Base-by-base conservation (phyloP, 148 eudicot species). In the Chenopodium suecicum region DNA sequence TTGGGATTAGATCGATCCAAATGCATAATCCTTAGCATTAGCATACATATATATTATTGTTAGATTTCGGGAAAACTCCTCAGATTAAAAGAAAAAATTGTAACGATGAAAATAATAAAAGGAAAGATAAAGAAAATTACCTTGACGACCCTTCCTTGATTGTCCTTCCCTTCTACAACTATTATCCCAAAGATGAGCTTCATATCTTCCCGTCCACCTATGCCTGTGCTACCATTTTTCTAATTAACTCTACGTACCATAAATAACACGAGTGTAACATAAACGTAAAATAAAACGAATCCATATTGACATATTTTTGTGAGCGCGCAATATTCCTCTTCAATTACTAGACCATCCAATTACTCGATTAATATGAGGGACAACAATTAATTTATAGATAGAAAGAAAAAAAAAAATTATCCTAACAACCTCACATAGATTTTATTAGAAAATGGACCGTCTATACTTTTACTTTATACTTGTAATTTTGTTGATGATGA, bases 81-180 rank as follows among this genome's bases (percentile, higher is more conserved):
- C 29, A 27, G 22, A 50, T 17, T 5, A n/a, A 17, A 48, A 67
- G 67, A 44, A 20, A 67, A 58, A 70, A 67, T 22, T 52, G 46
- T 71, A 41, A 37, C 2, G 4, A 7, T 1, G 65, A 9, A 22
- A 23, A 44, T 5, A 62, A 41, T 41, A 22, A 62, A 0, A 17
- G 9, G 7, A 73, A 77, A 62, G 12, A n/a, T 2, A 29, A 22
- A 50, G 16, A 65, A 47, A 64, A 3, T 73, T 4, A 94, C 98
- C 98, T 94, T 94, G 98, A 77, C 98, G 98, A 74, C 98, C 98
- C 88, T 94, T 94, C 74, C 98, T 89, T 14, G 98, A 94, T 63
- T 94, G 98, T 3, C 98, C 98, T 88, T 94, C 98, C 84, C 98
- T 92, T 88, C 98, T 89, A 85, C 98, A 93, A 78, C 98, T 94